Base-by-base conservation (phyloP, 192 early-diverging fungal genomes). In the Dimargaris cristalligena region DNA sequence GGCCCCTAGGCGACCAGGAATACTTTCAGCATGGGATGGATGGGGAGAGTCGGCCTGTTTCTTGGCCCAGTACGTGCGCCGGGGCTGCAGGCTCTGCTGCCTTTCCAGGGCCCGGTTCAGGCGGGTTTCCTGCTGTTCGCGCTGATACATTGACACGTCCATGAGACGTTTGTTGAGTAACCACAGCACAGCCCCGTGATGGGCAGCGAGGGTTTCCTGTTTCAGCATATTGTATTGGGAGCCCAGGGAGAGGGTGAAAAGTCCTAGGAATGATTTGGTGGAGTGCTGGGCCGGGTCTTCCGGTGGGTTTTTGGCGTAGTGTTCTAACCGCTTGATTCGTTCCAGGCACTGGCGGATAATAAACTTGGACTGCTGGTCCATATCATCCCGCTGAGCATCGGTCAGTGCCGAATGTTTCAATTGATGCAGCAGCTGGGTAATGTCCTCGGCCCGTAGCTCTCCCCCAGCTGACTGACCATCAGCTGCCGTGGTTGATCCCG, bases 141-240 rank as follows among this genome's bases (percentile, higher is more conserved):
- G 82, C 56, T 89, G 86, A 20, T 82, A 60, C 35, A 76, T 74
- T 26, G 83, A 82, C 14, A 83, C 69, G 44, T 76, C 67, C 35
- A 80, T 83, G 34, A 89, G 65, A 14, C 75, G 66, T 34, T 79
- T 69, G 54, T 89, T 89, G 23, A 89, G 60, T 60, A 75, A 72
- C 73, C 84, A 81, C 9, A 75, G 68, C 1, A 89, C 76, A 10
- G 82, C 79, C 59, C 82, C 80, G 23, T 80, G 80, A 60, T 84
- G 78, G 30, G 81, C 79, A 20, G 81, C 80, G 35, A 81, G 34
- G 2, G 73, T 62, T 57, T 85, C 83, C 38, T 76, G 74, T 32
- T 65, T 67, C 20, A 44, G 23, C 16, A 60, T 60, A 20, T 67
- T 66, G 28, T 71, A 63, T 9, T 67, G 67, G 4, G 71, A 71